Conservation (phyloP, 106 monocot species). For the Alisma plantagoaquatica region DNA sequence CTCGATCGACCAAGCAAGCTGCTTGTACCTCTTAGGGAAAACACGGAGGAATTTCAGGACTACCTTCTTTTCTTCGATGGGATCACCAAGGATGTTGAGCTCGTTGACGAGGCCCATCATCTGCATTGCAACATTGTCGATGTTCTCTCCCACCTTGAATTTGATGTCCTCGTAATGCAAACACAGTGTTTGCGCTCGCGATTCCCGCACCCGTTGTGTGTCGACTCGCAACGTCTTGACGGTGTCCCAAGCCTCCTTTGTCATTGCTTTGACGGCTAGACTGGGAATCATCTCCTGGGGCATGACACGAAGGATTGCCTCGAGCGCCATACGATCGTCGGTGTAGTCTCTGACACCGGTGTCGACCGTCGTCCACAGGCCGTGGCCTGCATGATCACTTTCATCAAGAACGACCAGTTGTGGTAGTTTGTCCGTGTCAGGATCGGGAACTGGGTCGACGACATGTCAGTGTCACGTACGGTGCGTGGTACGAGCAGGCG, state of each 20-base stretch:
- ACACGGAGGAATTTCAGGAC: not conserved
- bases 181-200: not conserved
- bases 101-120: not conserved
- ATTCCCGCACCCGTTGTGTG: not conserved
- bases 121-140: not conserved
- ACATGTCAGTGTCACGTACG: too few species aligned
- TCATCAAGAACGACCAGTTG: too few species aligned
- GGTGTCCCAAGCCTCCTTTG: too few species aligned
- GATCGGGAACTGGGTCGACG: too few species aligned
- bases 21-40: not conserved
- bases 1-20: not conserved
- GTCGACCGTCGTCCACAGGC: too few species aligned
- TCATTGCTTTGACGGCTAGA: not conserved
- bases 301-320: not conserved
- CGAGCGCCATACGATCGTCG: conserved; percentile 17
- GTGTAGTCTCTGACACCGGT: too few species aligned
- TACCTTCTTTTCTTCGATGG: not conserved
- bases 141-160: not conserved
- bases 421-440: too few species aligned
- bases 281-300: not conserved
- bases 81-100: not conserved
- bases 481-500: too few species aligned
- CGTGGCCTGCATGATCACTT: too few species aligned
- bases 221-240: not conserved
- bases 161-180: not conserved